Evolutionary conservation across 352 stramenopile species (phyloP).

Genomic region (Phytophthora sp.): DNA sequence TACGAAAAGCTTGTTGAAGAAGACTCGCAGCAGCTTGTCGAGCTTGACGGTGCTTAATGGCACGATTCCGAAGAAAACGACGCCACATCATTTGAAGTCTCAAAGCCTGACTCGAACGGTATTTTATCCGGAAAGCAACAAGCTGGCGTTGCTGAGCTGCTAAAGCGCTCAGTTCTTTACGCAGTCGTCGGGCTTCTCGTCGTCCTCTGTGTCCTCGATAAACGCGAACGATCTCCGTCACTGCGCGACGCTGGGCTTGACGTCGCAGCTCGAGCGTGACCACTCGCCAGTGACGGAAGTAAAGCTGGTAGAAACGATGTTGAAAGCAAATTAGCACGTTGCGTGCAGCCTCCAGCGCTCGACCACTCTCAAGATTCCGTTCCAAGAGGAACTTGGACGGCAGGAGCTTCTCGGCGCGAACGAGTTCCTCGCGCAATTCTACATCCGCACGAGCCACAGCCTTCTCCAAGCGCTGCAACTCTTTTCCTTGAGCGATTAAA

Average conservation of each 20-base stretch:
- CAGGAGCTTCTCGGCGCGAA: conserved; percentile 43
- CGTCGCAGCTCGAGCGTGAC: conserved; percentile 30
- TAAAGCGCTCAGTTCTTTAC: conserved; percentile 30
- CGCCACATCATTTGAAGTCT: conserved; percentile 64
- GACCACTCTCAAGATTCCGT: conserved; percentile 51
- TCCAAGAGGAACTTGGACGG: conserved; percentile 68
- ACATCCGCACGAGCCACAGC: conserved; percentile 30
- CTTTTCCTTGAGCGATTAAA: conserved; percentile 23
- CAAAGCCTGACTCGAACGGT: conserved; percentile 48
- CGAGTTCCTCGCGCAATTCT: conserved; percentile 39
- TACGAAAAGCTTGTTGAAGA: conserved; percentile 48
- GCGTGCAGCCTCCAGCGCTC: conserved; percentile 50
- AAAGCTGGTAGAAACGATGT: conserved; percentile 60
- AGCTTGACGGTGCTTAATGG: conserved; percentile 30
- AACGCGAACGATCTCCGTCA: conserved; percentile 42
- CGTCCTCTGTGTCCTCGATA: conserved; percentile 49
- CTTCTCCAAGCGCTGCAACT: conserved; percentile 32
- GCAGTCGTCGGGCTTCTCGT: conserved; percentile 34
- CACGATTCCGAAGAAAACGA: conserved; percentile 33
- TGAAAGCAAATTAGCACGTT: conserved; percentile 52
- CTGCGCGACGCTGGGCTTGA: conserved; percentile 40
- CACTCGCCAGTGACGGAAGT: conserved; percentile 44
- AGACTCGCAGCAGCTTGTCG: conserved; percentile 34
- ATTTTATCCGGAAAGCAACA: conserved; percentile 46
- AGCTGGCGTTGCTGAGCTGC: conserved; percentile 42